These are phyloP conservation scores for Globisporangium irregulare DNA, from an alignment of 352 stramenopile species.

Conservation along the genomic window DNA sequence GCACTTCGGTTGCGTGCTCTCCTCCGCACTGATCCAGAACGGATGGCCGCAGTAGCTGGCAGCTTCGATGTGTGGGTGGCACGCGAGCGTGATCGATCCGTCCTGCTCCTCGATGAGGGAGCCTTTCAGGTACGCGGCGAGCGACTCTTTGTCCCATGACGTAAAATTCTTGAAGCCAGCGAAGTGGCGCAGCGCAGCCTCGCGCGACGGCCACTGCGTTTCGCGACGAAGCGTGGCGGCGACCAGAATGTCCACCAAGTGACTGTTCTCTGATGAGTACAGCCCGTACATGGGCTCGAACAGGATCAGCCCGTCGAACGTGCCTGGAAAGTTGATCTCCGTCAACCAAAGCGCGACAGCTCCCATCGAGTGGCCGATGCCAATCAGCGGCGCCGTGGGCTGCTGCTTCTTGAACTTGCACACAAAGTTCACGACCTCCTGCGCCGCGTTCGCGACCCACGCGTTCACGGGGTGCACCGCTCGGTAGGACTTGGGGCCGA, in stretches of 20 bases:
- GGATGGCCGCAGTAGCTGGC: constrained; percentile 34
- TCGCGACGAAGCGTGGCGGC: constrained; percentile 28
- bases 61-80: constrained; percentile 35
- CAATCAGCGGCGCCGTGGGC: constrained; percentile 31
- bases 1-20: constrained; percentile 31
- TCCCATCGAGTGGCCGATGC: constrained; percentile 51
- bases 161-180: constrained; percentile 31
- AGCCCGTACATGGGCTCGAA: constrained; percentile 43
- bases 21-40: constrained; percentile 25
- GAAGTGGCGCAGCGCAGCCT: constrained; percentile 27
- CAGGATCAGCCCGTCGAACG: constrained; percentile 40
- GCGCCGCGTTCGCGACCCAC: constrained; percentile 11
- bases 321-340: constrained; percentile 32
- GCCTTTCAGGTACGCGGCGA: constrained; percentile 29
- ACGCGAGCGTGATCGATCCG: constrained; percentile 28
- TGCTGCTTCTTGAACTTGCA: constrained; percentile 16
- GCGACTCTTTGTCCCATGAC: constrained; percentile 33
- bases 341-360: constrained; percentile 33
- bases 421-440: constrained; percentile 21
- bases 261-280: background rate
- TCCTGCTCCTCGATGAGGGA: constrained; percentile 30
- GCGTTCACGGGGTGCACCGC: constrained; percentile 40
- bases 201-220: constrained; percentile 26
- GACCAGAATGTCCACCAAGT: constrained; percentile 33
- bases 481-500: constrained; percentile 15